Conservation (phyloP, 2,329 filamentous ascomycete genomes). For the Phyllosticta citrichinensis region DNA sequence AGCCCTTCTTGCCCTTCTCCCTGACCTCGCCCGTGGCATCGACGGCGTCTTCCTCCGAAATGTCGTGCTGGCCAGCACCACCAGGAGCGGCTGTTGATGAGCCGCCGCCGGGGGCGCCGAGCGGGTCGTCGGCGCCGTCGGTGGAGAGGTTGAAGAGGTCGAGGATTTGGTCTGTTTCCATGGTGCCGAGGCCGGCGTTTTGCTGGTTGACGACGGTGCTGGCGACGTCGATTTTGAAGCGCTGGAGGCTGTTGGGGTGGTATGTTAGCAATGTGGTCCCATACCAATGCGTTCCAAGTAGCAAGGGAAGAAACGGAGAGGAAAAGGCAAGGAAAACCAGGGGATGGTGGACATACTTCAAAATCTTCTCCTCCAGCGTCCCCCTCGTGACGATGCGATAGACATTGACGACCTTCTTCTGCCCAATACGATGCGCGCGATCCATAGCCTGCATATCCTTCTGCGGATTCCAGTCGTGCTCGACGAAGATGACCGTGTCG, state of each 20-base stretch:
- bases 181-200: conserved; percentile 85
- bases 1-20: conserved; percentile 93
- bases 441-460: conserved; percentile 99
- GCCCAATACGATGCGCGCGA: conserved; percentile 91
- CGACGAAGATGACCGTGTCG: conserved; percentile 97
- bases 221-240: conserved; percentile 98
- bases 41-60: conserved; percentile 73
- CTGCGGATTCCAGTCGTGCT: conserved; percentile 99
- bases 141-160: conserved; percentile 76
- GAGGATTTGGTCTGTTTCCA: conserved; percentile 97
- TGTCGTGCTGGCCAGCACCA: conserved; percentile 57
- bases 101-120: conserved; percentile 18
- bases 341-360: conserved; percentile 49
- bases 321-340: too few relatives aligned
- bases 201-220: conserved; percentile 98
- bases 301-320: conserved; percentile 10
- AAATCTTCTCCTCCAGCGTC: conserved; percentile 95
- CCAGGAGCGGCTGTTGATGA: conserved; percentile 23
- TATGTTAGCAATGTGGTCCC: conserved; percentile 12
- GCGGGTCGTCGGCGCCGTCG: conserved; percentile 42
- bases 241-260: conserved; percentile 60
- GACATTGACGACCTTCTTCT: conserved; percentile 99
- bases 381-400: conserved; percentile 94
- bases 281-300: too few relatives aligned
- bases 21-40: conserved; percentile 79